Evolutionary conservation across 768 basidiomycete species (phyloP).

Genomic region (Exsudoporus frostii): DNA sequence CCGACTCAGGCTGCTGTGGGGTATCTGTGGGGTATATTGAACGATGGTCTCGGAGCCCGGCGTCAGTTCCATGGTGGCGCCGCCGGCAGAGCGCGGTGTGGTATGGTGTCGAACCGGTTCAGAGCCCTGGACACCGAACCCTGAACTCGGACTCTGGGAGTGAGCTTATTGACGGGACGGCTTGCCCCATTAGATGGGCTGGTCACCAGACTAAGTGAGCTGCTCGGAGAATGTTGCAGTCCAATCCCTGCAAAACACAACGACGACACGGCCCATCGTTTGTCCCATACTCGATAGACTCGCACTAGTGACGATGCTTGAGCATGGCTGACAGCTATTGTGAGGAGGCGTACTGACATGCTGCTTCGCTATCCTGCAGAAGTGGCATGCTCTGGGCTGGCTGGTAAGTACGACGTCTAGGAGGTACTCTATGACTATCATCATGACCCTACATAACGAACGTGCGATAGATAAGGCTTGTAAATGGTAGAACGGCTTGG

Average conservation of each 20-base stretch:
- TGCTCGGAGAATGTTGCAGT: slow-evolving; percentile 12
- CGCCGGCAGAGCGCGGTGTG: slow-evolving; percentile 3
- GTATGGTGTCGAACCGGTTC: slow-evolving; percentile 2
- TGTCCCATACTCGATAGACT: slow-evolving; percentile 12
- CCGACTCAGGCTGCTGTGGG: slow-evolving; percentile 6
- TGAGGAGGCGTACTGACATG: slow-evolving; percentile 14
- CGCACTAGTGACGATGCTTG: slow-evolving; percentile 16
- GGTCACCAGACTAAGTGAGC: too few relatives aligned
- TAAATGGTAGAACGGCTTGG: too few relatives aligned
- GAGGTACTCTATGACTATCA: slow-evolving; percentile 35
- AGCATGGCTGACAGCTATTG: not conserved
- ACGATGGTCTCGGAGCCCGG: not conserved
- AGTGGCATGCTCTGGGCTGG: slow-evolving; percentile 17
- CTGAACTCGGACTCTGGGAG: slow-evolving; percentile 23
- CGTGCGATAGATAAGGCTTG: not conserved
- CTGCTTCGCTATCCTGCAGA: slow-evolving; percentile 17
- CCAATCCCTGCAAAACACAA: slow-evolving; percentile 11
- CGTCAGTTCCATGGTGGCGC: slow-evolving; percentile 6
- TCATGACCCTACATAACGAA: not conserved
- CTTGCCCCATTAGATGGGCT: too few relatives aligned
- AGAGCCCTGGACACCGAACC: slow-evolving; percentile 6
- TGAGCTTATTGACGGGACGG: too few relatives aligned
- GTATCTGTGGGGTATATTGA: too few relatives aligned
- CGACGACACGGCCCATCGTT: slow-evolving; percentile 22
- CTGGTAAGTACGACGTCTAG: slow-evolving; percentile 3